Conservation (phyloP, 768 basidiomycete species). For the Piloderma croceum region DNA sequence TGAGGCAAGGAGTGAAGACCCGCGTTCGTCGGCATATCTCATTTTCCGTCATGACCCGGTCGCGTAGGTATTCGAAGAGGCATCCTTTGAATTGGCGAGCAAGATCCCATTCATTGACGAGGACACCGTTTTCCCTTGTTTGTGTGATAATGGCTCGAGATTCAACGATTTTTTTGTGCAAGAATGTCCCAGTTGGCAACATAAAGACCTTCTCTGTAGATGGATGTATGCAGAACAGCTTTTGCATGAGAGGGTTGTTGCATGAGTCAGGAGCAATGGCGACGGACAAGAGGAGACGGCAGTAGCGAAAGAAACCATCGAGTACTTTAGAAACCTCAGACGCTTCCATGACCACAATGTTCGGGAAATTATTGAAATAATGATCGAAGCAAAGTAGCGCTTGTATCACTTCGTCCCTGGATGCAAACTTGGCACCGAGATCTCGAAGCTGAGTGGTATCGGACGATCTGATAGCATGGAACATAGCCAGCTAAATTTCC, state of each 20-base stretch:
- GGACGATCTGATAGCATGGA: constrained; percentile 24
- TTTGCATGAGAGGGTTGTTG: constrained; percentile 17
- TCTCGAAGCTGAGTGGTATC: constrained; percentile 23
- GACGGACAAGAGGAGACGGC: constrained; percentile 26
- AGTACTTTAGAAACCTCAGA: constrained; percentile 27
- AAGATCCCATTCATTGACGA: too few species aligned
- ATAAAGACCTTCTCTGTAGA: constrained; percentile 20
- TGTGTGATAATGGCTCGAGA: not conserved
- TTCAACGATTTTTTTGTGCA: constrained; percentile 8
- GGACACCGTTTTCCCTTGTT: not conserved
- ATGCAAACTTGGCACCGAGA: constrained; percentile 29
- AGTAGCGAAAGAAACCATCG: constrained; percentile 30
- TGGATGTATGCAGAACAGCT: constrained; percentile 29
- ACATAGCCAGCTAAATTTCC: constrained; percentile 26
- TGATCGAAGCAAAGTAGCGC: constrained; percentile 42
- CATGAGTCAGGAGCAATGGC: constrained; percentile 24
- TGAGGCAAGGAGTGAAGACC: constrained; percentile 37
- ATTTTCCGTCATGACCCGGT: constrained; percentile 29
- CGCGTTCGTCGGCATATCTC: constrained; percentile 21
- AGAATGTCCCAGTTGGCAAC: constrained; percentile 24
- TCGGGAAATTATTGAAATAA: too few species aligned
- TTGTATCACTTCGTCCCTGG: constrained; percentile 21
- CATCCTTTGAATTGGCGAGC: too few species aligned
- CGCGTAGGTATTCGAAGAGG: too few species aligned
- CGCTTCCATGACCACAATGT: constrained; percentile 18